phyloP scores from a whole-genome alignment of 164 flowering plant species.

The Sedum album region DNA sequence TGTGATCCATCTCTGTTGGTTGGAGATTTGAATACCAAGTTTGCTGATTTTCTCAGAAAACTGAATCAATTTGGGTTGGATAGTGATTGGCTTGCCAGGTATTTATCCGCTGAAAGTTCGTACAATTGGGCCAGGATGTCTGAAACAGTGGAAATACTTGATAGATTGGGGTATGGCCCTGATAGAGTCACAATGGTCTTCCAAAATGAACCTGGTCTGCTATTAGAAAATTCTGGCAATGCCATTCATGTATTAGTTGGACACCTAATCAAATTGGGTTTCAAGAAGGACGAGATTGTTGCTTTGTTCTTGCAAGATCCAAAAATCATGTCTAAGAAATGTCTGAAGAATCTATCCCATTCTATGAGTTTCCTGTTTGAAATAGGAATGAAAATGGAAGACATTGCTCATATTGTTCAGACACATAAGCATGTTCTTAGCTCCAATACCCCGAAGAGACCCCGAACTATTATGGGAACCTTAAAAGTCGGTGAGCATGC shows the following conservation, averaged over 20 bases:
- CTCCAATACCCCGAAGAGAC: conserved; percentile 27
- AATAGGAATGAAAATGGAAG: conserved; percentile 31
- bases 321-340: conserved; percentile 24
- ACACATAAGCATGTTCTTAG: conserved; percentile 21
- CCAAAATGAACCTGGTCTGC: conserved; percentile 25
- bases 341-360: conserved; percentile 20
- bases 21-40: conserved; percentile 28
- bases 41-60: conserved; percentile 28
- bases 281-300: conserved; percentile 23
- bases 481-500: conserved; percentile 22
- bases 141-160: conserved; percentile 34
- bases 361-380: conserved; percentile 29
- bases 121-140: conserved; percentile 40
- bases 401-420: conserved; percentile 25
- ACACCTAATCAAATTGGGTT: conserved; percentile 40
- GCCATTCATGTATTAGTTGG: conserved; percentile 33
- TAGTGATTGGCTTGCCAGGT: conserved; percentile 35
- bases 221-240: conserved; percentile 54
- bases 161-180: conserved; percentile 34
- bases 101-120: conserved; percentile 19
- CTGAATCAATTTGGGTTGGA: conserved; percentile 31
- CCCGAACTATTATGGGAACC: conserved; percentile 28
- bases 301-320: conserved; percentile 29
- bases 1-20: conserved; percentile 40
- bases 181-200: conserved; percentile 26